Evolutionary conservation across 1,284 basidiomycete species (phyloP).

Genomic region (Ganoderma multipileum): DNA sequence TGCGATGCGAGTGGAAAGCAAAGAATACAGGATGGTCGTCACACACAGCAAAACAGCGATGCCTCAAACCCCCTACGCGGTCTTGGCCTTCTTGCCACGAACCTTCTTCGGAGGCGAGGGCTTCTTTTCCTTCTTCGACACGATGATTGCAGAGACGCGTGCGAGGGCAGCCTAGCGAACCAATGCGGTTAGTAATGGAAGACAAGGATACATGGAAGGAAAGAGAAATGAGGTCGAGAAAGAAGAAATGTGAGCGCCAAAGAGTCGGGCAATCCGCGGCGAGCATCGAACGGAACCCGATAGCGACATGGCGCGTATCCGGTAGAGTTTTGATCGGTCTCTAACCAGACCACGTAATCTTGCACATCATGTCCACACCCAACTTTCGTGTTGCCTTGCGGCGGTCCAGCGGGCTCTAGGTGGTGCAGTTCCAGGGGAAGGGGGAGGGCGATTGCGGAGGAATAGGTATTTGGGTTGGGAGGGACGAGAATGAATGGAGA

Average conservation of each 20-base stretch:
- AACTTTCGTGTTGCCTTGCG: conserved; percentile 69
- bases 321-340: conserved; percentile 67
- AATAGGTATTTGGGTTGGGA: not conserved
- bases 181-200: conserved; percentile 30
- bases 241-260: conserved; percentile 65
- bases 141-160: conserved; percentile 79
- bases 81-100: conserved; percentile 67
- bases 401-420: conserved; percentile 66
- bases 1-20: conserved; percentile 31
- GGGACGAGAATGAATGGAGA: conserved; percentile 18
- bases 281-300: conserved; percentile 69
- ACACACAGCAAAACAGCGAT: conserved; percentile 22
- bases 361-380: conserved; percentile 89
- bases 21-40: conserved; percentile 29
- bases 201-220: not conserved
- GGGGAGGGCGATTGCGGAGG: not conserved
- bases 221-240: conserved; percentile 12
- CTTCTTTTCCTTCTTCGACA: conserved; percentile 78
- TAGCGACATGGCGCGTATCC: conserved; percentile 74
- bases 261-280: conserved; percentile 70
- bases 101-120: conserved; percentile 73
- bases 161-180: conserved; percentile 74
- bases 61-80: conserved; percentile 25
- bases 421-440: conserved; percentile 44
- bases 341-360: conserved; percentile 56